These are phyloP conservation scores for Kernera saxatilis DNA, from an alignment of 345 rosid genomes.

Conservation along the genomic window DNA sequence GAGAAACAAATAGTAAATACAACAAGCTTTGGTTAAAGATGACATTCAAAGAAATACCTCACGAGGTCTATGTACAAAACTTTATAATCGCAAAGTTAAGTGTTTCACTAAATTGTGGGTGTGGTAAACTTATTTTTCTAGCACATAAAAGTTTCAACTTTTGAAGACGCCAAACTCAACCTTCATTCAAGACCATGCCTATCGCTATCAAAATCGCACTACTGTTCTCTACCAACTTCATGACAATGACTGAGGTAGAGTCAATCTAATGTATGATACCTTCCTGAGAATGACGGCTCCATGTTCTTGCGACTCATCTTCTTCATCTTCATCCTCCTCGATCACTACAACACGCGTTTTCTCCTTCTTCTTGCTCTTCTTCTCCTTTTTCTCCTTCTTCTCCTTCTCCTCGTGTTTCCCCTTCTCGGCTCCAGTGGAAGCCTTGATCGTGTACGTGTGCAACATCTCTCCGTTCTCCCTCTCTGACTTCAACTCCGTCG, in stretches of 20 bases:
- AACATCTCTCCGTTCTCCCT: slow-evolving; percentile 44
- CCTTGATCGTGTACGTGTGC: slow-evolving; percentile 56
- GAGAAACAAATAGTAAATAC: neutral
- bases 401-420: slow-evolving; percentile 36
- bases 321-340: slow-evolving; percentile 42
- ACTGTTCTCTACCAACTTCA: neutral
- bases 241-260: no score
- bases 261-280: slow-evolving; percentile 32
- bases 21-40: neutral
- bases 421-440: slow-evolving; percentile 46
- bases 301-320: slow-evolving; percentile 43
- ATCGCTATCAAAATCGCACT: neutral
- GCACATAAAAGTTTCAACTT: slow-evolving; percentile 7
- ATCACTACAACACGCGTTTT: slow-evolving; percentile 62
- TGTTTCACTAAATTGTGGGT: neutral
- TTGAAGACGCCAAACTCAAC: neutral
- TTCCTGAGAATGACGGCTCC: slow-evolving; percentile 50
- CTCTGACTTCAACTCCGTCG: slow-evolving; percentile 68
- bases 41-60: neutral
- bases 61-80: neutral
- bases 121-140: neutral
- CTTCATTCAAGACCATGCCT: neutral
- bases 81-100: neutral
- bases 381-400: slow-evolving; percentile 34
- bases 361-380: slow-evolving; percentile 45